Evolutionary conservation across 768 basidiomycete species (phyloP).

Genomic region (Boletellus sp.): DNA sequence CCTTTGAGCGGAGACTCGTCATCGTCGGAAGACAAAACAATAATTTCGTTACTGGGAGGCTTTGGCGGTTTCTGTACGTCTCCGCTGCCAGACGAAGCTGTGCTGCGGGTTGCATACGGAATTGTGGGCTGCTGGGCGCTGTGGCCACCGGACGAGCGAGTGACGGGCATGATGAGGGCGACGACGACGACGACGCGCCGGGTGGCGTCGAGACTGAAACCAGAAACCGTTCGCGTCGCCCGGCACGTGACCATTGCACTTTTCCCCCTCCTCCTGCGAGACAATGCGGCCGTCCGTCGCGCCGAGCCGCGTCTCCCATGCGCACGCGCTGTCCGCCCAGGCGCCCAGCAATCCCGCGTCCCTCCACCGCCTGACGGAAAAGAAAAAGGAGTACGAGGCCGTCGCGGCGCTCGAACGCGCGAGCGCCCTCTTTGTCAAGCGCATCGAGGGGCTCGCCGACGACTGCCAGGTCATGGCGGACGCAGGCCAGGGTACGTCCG

Average conservation of each 20-base stretch:
- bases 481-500: conserved; percentile 58
- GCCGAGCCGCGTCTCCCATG: conserved; percentile 49
- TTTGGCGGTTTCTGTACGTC: conserved; percentile 15
- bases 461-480: conserved; percentile 78
- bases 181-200: background rate
- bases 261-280: background rate
- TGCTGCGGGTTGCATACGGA: conserved; percentile 7
- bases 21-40: conserved; percentile 35
- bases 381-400: conserved; percentile 79
- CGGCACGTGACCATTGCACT: conserved; percentile 13
- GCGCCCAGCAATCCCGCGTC: conserved; percentile 44
- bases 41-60: conserved; percentile 23
- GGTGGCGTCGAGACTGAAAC: background rate
- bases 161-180: conserved; percentile 24
- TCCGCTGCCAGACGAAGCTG: conserved; percentile 5
- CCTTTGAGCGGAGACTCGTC: conserved; percentile 24
- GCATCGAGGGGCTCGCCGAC: conserved; percentile 64
- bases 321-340: conserved; percentile 33
- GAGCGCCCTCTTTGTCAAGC: conserved; percentile 58
- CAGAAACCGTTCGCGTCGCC: conserved; percentile 10
- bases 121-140: background rate
- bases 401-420: conserved; percentile 68
- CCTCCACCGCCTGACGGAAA: conserved; percentile 58
- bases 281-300: conserved; percentile 56
- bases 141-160: conserved; percentile 26